phyloP scores from a whole-genome alignment of 139 green algal species.

The Auxenochlorella protothecoides region DNA sequence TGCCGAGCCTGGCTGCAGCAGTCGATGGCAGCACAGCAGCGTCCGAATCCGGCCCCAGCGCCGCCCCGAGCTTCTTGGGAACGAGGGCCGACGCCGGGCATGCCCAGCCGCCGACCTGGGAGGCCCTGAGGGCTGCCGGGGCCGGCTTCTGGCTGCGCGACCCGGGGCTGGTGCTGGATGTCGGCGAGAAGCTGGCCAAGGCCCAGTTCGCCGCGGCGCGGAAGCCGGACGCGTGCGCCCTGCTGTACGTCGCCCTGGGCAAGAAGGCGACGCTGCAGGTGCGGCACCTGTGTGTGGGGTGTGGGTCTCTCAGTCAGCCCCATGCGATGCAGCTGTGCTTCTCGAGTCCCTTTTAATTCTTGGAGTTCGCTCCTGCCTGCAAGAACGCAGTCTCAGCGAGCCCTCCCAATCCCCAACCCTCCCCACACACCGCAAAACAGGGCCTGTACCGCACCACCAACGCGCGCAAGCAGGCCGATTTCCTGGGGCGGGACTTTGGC shows the following conservation, averaged over 20 bases:
- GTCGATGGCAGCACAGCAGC: too few species aligned
- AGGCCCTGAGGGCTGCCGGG: conserved; percentile 41
- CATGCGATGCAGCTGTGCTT: too few species aligned
- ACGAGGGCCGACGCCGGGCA: too few species aligned
- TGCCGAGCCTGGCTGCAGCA: too few species aligned
- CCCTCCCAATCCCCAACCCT: too few species aligned
- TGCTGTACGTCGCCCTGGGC: conserved; percentile 73
- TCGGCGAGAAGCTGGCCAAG: conserved; percentile 62
- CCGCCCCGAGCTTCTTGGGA: too few species aligned
- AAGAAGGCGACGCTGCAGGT: conserved; percentile 48
- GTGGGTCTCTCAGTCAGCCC: too few species aligned
- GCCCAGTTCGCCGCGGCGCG: conserved; percentile 49
- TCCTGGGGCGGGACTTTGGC: conserved; percentile 69
- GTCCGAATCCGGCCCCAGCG: too few species aligned
- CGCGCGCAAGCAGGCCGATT: conserved; percentile 63
- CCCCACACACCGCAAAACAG: conserved; percentile 1
- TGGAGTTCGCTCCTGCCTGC: too few species aligned
- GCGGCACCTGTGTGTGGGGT: too few species aligned
- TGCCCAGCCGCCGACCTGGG: conserved; percentile 28
- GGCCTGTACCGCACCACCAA: conserved; percentile 55
- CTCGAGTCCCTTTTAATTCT: too few species aligned
- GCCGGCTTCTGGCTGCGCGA: conserved; percentile 77
- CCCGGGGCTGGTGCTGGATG: not conserved
- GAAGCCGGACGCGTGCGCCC: conserved; percentile 65
- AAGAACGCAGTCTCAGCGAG: too few species aligned